These are phyloP conservation scores for Trypanosoma mega DNA, from an alignment of 208 protist species.

Conservation along the genomic window DNA sequence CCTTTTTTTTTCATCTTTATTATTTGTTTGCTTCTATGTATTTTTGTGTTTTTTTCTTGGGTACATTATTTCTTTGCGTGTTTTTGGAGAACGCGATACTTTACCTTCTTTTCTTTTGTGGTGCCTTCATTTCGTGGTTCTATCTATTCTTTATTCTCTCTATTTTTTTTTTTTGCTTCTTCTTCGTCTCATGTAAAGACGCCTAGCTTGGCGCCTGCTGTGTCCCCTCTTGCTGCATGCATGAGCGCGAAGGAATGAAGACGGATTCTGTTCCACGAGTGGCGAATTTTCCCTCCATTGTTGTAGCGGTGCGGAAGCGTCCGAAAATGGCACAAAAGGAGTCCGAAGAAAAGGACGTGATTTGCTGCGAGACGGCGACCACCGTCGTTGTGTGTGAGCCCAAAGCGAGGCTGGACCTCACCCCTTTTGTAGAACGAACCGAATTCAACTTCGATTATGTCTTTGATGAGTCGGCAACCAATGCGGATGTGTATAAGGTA, in stretches of 20 bases:
- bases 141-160: neutral
- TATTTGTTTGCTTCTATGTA: slow-evolving; percentile 9
- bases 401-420: slow-evolving; percentile 91
- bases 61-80: neutral
- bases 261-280: neutral
- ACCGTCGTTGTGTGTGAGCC: slow-evolving; percentile 78
- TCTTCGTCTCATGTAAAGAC: too few species aligned
- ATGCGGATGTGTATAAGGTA: slow-evolving; percentile 61
- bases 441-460: slow-evolving; percentile 80
- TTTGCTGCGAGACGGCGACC: slow-evolving; percentile 47
- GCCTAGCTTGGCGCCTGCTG: neutral
- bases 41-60: neutral
- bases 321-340: slow-evolving; percentile 54
- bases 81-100: too few species aligned
- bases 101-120: neutral
- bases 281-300: slow-evolving; percentile 41
- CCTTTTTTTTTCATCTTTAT: neutral
- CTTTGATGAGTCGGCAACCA: slow-evolving; percentile 64
- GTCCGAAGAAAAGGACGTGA: slow-evolving; percentile 72
- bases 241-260: neutral
- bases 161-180: slow-evolving; percentile 8
- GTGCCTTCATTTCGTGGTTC: neutral
- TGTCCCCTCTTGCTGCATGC: too few species aligned
- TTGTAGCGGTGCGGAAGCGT: slow-evolving; percentile 81
- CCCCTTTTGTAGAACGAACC: slow-evolving; percentile 88